Conservation (phyloP, 177 flowering plant species). For the Vitis hybrid region DNA sequence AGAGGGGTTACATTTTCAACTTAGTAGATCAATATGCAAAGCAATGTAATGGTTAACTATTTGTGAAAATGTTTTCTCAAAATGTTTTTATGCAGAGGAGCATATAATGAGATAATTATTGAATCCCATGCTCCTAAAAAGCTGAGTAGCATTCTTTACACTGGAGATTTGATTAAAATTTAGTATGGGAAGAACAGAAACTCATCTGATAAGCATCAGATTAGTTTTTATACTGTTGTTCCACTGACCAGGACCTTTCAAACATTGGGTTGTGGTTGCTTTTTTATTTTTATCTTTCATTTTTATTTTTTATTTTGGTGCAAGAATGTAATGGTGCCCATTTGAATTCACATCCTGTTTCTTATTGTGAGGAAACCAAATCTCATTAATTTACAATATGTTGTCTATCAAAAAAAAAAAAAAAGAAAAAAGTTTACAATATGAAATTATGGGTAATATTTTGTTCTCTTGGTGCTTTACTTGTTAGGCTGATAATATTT, state of each 20-base stretch:
- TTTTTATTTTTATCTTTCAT: neutral
- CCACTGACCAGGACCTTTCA: neutral
- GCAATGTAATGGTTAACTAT: too few relatives aligned
- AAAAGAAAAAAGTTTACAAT: neutral
- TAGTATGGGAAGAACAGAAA: neutral
- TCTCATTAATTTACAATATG: neutral
- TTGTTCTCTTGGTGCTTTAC: neutral
- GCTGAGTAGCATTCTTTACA: too few relatives aligned
- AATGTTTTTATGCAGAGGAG: too few relatives aligned
- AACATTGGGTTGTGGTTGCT: neutral
- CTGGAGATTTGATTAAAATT: neutral
- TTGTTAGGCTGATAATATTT: neutral
- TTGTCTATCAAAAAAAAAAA: too few relatives aligned
- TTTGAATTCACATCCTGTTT: too few relatives aligned
- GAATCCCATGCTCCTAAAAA: too few relatives aligned
- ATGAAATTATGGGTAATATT: neutral
- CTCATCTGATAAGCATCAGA: too few relatives aligned
- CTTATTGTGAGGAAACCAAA: neutral
- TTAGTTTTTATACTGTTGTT: neutral
- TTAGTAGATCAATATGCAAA: too few relatives aligned
- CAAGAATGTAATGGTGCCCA: too few relatives aligned
- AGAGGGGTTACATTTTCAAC: neutral
- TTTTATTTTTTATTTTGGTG: neutral
- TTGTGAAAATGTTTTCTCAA: too few relatives aligned
- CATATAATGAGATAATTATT: too few relatives aligned